Conservation (phyloP, 305 asterid genomes). For the Ajuga reptans region DNA sequence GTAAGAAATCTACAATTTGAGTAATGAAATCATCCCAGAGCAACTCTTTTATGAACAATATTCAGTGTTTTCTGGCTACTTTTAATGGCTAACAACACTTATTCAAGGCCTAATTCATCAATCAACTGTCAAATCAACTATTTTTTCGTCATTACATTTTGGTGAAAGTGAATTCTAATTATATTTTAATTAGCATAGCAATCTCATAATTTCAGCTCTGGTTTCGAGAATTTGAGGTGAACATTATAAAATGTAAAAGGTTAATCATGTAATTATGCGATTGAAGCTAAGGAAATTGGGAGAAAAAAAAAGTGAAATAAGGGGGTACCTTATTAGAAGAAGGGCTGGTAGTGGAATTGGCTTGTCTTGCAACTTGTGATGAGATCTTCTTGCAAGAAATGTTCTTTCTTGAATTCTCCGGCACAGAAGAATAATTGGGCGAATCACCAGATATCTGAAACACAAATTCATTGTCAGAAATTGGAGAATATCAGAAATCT, state of each 20-base stretch:
- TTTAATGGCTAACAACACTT: too few relatives aligned
- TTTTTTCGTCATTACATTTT: background rate
- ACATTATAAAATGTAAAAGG: background rate
- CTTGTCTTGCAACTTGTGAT: slow-evolving; percentile 21
- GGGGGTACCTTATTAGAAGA: slow-evolving; percentile 49
- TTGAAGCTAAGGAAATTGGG: background rate
- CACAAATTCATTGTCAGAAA: background rate
- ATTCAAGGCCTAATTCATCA: too few relatives aligned
- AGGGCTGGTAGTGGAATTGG: slow-evolving; percentile 34
- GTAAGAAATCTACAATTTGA: background rate
- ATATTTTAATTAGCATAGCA: background rate
- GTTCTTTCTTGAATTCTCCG: slow-evolving; percentile 29
- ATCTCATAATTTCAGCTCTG: background rate
- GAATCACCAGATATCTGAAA: slow-evolving; percentile 44
- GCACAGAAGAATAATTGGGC: slow-evolving; percentile 22
- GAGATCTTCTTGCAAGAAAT: slow-evolving; percentile 27
- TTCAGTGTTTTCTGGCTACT: too few relatives aligned
- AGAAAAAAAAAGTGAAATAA: background rate
- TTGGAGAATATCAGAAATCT: background rate
- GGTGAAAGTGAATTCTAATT: background rate
- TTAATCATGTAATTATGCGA: background rate
- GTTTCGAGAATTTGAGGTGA: background rate
- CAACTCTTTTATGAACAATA: too few relatives aligned
- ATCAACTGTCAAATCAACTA: too few relatives aligned
- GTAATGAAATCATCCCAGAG: too few relatives aligned